Evolutionary conservation across 2,329 filamentous ascomycete genomes (phyloP).

Genomic region (Stachybotrys elegans): DNA sequence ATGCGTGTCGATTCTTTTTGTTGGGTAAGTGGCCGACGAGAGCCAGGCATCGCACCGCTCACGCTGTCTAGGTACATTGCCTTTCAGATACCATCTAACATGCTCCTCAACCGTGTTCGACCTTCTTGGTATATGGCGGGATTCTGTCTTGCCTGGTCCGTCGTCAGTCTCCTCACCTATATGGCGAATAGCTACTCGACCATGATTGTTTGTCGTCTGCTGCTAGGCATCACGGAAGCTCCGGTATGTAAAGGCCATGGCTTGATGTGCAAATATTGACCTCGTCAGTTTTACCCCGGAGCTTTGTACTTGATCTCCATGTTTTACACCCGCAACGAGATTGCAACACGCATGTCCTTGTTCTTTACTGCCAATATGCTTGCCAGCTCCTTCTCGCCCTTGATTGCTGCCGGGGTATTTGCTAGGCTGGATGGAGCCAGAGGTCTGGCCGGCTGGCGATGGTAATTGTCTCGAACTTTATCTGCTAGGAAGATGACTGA

Average conservation of each 20-base stretch:
- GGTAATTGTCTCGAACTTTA: slow-evolving; percentile 22
- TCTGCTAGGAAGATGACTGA: background rate
- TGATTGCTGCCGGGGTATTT: slow-evolving; percentile 55
- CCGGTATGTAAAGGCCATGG: slow-evolving; percentile 11
- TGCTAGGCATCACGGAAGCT: slow-evolving; percentile 26
- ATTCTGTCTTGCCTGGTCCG: slow-evolving; percentile 28
- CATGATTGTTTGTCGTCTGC: slow-evolving; percentile 24
- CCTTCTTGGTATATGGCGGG: slow-evolving; percentile 30
- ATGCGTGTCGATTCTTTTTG: slow-evolving; percentile 15
- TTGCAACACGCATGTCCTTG: slow-evolving; percentile 53
- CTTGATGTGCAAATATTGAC: background rate
- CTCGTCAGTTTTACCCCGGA: slow-evolving; percentile 24
- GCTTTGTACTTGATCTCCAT: slow-evolving; percentile 24
- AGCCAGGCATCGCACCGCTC: no score
- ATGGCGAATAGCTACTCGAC: slow-evolving; percentile 20
- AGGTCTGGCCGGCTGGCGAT: slow-evolving; percentile 56
- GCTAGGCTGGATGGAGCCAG: slow-evolving; percentile 24
- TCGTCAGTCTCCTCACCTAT: slow-evolving; percentile 22
- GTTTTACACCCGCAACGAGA: slow-evolving; percentile 58
- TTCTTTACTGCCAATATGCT: slow-evolving; percentile 54
- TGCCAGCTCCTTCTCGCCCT: slow-evolving; percentile 59
- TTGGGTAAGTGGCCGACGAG: slow-evolving; percentile 1
- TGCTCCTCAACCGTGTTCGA: slow-evolving; percentile 31
- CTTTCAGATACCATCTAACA: slow-evolving; percentile 40
- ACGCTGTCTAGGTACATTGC: slow-evolving; percentile 44